Conservation (phyloP, 805 yeast genomes). For the Yamadazyma sp. region DNA sequence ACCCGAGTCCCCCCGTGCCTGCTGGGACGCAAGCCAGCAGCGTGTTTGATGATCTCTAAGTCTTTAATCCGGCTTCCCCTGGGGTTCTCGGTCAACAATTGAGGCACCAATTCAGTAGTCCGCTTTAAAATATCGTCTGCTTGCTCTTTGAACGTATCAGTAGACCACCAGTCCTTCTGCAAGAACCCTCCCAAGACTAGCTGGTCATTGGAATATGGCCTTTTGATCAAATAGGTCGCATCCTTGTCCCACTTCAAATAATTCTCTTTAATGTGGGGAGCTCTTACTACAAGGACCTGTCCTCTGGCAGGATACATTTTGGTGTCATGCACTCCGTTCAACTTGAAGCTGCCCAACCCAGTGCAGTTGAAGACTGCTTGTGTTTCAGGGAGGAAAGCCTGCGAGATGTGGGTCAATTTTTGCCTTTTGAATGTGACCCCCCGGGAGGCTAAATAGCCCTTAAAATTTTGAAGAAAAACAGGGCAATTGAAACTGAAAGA, state of each 20-base stretch:
- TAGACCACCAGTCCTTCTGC: conserved; percentile 62
- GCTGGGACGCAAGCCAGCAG: conserved; percentile 75
- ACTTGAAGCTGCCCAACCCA: conserved; percentile 63
- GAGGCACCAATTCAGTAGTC: conserved; percentile 52
- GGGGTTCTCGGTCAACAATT: conserved; percentile 41
- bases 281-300: conserved; percentile 70
- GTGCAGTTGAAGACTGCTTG: conserved; percentile 69
- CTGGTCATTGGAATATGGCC: conserved; percentile 66
- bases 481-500: conserved; percentile 79
- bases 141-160: conserved; percentile 56
- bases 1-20: conserved; percentile 75
- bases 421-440: conserved; percentile 55
- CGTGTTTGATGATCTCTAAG: conserved; percentile 59
- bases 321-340: conserved; percentile 66
- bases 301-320: conserved; percentile 74
- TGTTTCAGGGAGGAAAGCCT: conserved; percentile 47
- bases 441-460: conserved; percentile 37
- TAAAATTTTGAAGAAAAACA: conserved; percentile 49
- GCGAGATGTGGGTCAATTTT: conserved; percentile 52
- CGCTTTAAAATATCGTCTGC: conserved; percentile 62
- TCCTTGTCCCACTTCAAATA: conserved; percentile 59
- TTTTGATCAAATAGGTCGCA: conserved; percentile 69
- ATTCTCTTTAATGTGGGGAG: conserved; percentile 65
- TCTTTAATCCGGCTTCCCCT: conserved; percentile 32
- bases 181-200: conserved; percentile 74